Base-by-base conservation (phyloP, 495 filamentous ascomycete species). In the Aspergillus cristatus region DNA sequence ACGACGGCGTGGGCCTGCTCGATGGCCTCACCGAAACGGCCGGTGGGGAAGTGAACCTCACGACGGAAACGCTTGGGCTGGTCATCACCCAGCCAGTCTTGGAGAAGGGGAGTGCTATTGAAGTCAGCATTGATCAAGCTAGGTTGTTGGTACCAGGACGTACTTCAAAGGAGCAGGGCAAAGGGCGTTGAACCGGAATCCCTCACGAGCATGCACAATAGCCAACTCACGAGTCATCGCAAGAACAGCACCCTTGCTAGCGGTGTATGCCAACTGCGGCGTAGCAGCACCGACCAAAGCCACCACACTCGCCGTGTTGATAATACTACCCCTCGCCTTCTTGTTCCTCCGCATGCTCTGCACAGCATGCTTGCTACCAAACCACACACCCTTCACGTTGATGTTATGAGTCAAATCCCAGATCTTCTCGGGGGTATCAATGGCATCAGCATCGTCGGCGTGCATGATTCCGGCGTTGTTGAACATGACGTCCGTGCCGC, bases 401-500 rank as follows among this genome's bases (percentile, higher is more conserved):
- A 97, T 91, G 43, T 72, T 75, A 39, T 93, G 86, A 6, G 91
- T 98, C 39, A 89, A 63, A 53, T 98, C 87, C 91, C 91, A 98
- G 65, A 98, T 87, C 38, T 74, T 76, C 63, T 96, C 87, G 10
- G 84, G 78, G 1, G 87, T 95, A 40, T 78, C 69, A 41, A 93
- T 63, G 14, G 90, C 86, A 60, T 95, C 88, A 43, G 75, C 82
- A 57, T 98, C 91, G 37, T 82, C 70, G 20, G 72, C 75, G 58
- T 96, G 88, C 91, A 98, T 98, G 55, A 98, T 98, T 13, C 91
- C 91, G 0, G 91, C 91, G 55, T 98, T 98, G 74, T 98, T 98
- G 77, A 95, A 98, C 45, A 98, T 84, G 47, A 96, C 71, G 57
- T 98, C 91, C 0, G 86, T 65, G n/a, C 91, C 91, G 48, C 88